phyloP scores from a whole-genome alignment of 2,329 filamentous ascomycete species.

The Daldinia sp. region DNA sequence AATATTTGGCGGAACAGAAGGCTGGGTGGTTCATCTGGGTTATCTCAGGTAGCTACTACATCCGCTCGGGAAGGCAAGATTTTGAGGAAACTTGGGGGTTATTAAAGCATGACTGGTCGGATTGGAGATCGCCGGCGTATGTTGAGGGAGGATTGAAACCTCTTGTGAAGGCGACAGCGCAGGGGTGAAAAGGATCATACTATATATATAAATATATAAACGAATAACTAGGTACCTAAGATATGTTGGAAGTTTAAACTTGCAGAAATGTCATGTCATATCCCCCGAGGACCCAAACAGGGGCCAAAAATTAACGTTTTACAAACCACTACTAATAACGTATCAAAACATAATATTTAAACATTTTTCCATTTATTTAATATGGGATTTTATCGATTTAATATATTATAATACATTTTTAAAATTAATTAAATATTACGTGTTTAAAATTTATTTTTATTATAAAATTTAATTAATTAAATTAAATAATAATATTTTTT shows the following conservation, averaged over 20 bases:
- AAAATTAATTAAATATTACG: too few relatives aligned
- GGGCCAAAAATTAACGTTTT: too few relatives aligned
- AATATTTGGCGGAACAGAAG: conserved; percentile 61
- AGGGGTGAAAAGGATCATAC: conserved; percentile 22
- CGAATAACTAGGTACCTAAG: not conserved
- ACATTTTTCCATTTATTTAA: too few relatives aligned
- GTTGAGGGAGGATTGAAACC: conserved; percentile 57
- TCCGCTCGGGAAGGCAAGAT: conserved; percentile 64
- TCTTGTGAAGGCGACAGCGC: conserved; percentile 53
- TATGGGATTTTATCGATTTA: too few relatives aligned
- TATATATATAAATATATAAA: not conserved
- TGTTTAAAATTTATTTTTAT: too few relatives aligned
- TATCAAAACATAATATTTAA: too few relatives aligned
- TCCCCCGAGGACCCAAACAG: too few relatives aligned
- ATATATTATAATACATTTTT: too few relatives aligned
- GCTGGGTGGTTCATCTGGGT: conserved; percentile 71
- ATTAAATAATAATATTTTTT: too few relatives aligned
- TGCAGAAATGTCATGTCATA: too few relatives aligned
- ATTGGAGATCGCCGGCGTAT: conserved; percentile 61
- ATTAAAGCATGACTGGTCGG: conserved; percentile 66
- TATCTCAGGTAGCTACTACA: conserved; percentile 69
- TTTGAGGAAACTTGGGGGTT: conserved; percentile 70
- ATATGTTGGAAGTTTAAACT: not conserved
- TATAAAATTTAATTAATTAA: too few relatives aligned
- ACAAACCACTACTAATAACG: too few relatives aligned